Conservation (phyloP, 2,329 filamentous ascomycete species). For the Colletotrichum incanum region DNA sequence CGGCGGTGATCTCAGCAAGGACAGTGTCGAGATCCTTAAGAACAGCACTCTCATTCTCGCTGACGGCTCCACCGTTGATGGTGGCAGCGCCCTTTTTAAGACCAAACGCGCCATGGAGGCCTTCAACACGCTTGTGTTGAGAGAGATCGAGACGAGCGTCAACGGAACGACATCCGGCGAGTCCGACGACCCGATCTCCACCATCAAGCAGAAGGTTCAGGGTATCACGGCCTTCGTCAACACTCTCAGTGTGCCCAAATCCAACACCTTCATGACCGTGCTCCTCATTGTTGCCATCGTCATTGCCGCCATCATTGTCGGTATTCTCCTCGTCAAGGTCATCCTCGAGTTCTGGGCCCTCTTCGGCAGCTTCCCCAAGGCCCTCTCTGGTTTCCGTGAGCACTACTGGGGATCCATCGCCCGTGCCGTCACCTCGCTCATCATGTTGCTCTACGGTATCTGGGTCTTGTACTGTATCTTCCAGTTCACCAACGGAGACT, state of each 20-base stretch:
- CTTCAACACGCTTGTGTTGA: conserved; percentile 66
- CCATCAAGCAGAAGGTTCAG: conserved; percentile 67
- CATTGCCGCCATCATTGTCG: conserved; percentile 85
- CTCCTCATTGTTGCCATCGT: conserved; percentile 90
- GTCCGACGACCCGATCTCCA: conserved; percentile 40
- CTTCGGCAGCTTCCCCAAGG: conserved; percentile 88
- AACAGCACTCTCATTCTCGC: conserved; percentile 83
- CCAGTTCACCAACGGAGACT: conserved; percentile 94
- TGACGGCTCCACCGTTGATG: conserved; percentile 68
- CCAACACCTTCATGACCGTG: conserved; percentile 97
- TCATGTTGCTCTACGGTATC: conserved; percentile 91
- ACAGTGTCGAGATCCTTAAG: conserved; percentile 81
- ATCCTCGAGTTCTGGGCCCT: conserved; percentile 92
- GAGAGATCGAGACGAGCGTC: conserved; percentile 66
- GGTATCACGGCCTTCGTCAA: conserved; percentile 90
- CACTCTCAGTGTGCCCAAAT: conserved; percentile 85
- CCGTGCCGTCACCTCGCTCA: conserved; percentile 89
- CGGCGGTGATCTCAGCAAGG: conserved; percentile 88
- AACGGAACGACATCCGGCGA: conserved; percentile 54
- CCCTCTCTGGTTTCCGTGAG: conserved; percentile 87
- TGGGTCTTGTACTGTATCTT: conserved; percentile 98
- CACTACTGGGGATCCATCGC: conserved; percentile 96
- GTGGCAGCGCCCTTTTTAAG: conserved; percentile 42
- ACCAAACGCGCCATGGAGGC: conserved; percentile 64
- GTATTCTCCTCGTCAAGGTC: conserved; percentile 91